Base-by-base conservation (phyloP, 768 basidiomycete species). In the Lentinula sp. region DNA sequence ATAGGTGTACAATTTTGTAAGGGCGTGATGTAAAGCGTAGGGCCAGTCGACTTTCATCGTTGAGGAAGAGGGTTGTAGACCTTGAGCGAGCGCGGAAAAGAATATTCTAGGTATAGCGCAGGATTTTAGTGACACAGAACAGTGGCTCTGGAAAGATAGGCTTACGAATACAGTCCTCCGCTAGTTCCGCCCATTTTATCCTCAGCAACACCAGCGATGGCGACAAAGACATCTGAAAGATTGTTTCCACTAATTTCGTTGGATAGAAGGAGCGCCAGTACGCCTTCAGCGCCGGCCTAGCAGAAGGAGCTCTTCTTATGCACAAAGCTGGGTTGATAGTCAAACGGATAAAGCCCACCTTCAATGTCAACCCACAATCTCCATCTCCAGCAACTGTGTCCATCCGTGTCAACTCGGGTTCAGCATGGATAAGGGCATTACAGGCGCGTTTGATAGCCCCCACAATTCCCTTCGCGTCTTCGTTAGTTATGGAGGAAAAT, bases 381-480 rank as follows among this genome's bases (percentile, higher is more conserved):
- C 95, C 95, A 68, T 98, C 95, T 31, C 95, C 95, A 2, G 92
- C 91, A 57, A 98, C 88, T 61, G 83, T 87, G 71, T 99, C 96
- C 85, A 93, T 89, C 18, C 81, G 75, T 13, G 95, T 98, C 63
- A 99, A 93, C 65, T 95, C 93, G 1, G 89, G 85, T 70, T 98
- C 95, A 7, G 88, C 89, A 7, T 73, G 74, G 61, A 93, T 82
- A 62, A 98, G 74, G 1, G 84, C 85, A 18, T 82, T 69, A 63
- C 87, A 88, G 1, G 87, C 88, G 32, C 40, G 37, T 28, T n/a
- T 18, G 23, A 56, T 56, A 28, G 28, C 55, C 7, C 43, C 21
- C 11, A 43, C 15, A 5, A 40, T 21, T 23, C 43, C 4, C 10
- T 43, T 18, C 28, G 55, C 40, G 18, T 35, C 21, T 77, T 75